A percentile compares a stretch with the other conserved stretches of the same genome.
phyloP scores from a whole-genome alignment of 2,329 filamentous ascomycete genomes.

The Aspergillaceae sp. region DNA sequence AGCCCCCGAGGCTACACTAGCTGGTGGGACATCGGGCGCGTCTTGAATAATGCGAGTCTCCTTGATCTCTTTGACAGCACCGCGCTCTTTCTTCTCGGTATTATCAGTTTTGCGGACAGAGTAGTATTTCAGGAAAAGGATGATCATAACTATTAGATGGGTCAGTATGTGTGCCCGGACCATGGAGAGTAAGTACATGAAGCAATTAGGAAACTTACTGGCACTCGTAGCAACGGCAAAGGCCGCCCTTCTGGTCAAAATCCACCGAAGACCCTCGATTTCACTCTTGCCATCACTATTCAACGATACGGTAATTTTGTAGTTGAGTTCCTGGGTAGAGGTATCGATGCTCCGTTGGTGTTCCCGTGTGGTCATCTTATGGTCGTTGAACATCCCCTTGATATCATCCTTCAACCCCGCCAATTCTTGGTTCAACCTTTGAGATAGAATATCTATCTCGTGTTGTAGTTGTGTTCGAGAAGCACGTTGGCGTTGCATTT shows the following conservation, averaged over 20 bases:
- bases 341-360: constrained; percentile 80
- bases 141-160: constrained; percentile 36
- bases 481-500: constrained; percentile 72
- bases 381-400: constrained; percentile 93
- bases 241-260: constrained; percentile 59
- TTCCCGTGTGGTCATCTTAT: constrained; percentile 82
- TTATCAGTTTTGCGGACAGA: constrained; percentile 32
- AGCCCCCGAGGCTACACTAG: constrained; percentile 8
- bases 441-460: constrained; percentile 85
- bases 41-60: constrained; percentile 17
- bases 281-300: constrained; percentile 87
- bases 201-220: constrained; percentile 26
- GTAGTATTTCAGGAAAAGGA: constrained; percentile 39
- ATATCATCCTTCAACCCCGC: constrained; percentile 76
- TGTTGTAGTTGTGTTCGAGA: constrained; percentile 82
- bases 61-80: constrained; percentile 21
- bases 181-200: too few species aligned
- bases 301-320: constrained; percentile 85
- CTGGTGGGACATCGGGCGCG: constrained; percentile 6
- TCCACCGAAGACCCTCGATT: constrained; percentile 85
- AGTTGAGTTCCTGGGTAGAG: constrained; percentile 87
- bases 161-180: too few species aligned
- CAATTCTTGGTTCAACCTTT: constrained; percentile 76
- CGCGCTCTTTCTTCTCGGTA: constrained; percentile 25
- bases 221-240: constrained; percentile 48